Conservation (phyloP, 2,329 filamentous ascomycete genomes). For the Xylaria sp. region DNA sequence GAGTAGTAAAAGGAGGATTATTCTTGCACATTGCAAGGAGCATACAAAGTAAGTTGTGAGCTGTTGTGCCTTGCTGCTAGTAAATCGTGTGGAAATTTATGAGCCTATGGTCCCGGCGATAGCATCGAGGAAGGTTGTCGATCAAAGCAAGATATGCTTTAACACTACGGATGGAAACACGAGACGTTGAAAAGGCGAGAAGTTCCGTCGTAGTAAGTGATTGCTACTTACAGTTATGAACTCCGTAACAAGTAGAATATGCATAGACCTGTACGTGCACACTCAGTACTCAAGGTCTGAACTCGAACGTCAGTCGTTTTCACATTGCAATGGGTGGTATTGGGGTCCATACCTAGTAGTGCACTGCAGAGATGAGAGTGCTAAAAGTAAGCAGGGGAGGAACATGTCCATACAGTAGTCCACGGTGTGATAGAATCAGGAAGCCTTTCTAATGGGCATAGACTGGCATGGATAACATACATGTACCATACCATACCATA, state of each 20-base stretch:
- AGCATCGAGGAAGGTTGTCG: not conserved
- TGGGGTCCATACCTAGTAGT: not conserved
- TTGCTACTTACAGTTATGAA: not conserved
- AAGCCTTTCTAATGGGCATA: slow-evolving; percentile 2
- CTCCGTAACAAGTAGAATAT: not conserved
- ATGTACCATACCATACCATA: not conserved
- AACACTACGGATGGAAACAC: not conserved
- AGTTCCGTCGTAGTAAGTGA: not conserved
- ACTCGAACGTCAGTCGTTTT: not conserved
- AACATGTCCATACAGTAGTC: not conserved
- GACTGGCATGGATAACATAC: slow-evolving; percentile 1
- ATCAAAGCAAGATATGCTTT: not conserved
- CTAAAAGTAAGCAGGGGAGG: not conserved
- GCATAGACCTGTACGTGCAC: not conserved
- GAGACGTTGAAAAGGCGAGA: not conserved
- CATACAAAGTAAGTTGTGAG: not conserved
- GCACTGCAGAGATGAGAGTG: not conserved
- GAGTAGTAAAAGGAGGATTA: not conserved
- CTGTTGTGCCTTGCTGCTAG: not conserved
- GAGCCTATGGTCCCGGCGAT: not conserved
- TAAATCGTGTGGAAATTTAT: not conserved
- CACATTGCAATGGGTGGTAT: slow-evolving; percentile 7
- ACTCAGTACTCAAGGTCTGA: not conserved
- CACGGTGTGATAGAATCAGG: too few species aligned
- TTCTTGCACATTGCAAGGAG: not conserved